Evolutionary conservation across 1,284 basidiomycete genomes (phyloP).

Genomic region (Papiliotrema flavescens): DNA sequence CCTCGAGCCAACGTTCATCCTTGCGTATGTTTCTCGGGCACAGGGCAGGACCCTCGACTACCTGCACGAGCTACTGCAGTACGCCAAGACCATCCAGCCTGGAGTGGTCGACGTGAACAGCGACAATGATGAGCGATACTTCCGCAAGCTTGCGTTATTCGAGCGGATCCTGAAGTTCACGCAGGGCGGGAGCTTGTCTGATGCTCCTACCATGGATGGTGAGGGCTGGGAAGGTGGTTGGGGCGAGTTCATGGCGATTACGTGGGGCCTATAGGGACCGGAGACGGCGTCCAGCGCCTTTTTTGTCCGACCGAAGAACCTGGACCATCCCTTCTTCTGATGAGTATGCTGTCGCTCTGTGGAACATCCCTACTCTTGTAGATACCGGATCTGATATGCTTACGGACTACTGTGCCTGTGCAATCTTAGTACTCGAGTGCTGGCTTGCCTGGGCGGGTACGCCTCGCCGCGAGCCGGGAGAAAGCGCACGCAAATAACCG

Average conservation of each 20-base stretch:
- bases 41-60: slow-evolving; percentile 5
- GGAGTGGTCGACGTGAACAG: slow-evolving; percentile 20
- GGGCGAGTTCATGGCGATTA: slow-evolving; percentile 23
- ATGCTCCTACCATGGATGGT: slow-evolving; percentile 15
- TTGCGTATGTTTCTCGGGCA: slow-evolving; percentile 13
- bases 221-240: slow-evolving; percentile 32
- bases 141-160: slow-evolving; percentile 23
- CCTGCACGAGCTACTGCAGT: slow-evolving; percentile 15
- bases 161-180: slow-evolving; percentile 19
- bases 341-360: too few species aligned
- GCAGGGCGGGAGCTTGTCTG: slow-evolving; percentile 7
- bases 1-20: slow-evolving; percentile 31
- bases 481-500: too few species aligned
- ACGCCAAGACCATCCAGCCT: slow-evolving; percentile 13
- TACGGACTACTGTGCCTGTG: too few species aligned
- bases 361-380: too few species aligned
- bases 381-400: too few species aligned
- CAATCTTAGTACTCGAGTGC: too few species aligned
- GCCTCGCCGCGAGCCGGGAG: too few species aligned
- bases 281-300: neutral
- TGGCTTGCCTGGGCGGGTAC: too few species aligned
- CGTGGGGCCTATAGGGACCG: slow-evolving; percentile 17
- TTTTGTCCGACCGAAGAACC: too few species aligned
- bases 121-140: slow-evolving; percentile 23
- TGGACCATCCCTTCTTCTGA: too few species aligned